phyloP scores from a whole-genome alignment of 2,329 filamentous ascomycete genomes.

The Tolypocladium ovalisporum region DNA sequence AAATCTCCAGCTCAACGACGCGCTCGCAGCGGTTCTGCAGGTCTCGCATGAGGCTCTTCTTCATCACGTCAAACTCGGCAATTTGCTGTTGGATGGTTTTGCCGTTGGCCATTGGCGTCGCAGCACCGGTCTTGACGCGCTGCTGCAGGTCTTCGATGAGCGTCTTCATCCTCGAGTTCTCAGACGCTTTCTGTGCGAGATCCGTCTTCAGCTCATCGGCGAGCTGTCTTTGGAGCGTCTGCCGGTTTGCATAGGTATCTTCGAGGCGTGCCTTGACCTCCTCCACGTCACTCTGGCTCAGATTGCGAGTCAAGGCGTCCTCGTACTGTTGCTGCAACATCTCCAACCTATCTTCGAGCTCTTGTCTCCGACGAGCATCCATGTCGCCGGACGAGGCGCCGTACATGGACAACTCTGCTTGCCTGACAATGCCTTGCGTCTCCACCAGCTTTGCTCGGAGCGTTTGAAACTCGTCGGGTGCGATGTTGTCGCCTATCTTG shows the following conservation, averaged over 20 bases:
- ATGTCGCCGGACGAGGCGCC: constrained; percentile 53
- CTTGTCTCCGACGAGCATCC: constrained; percentile 57
- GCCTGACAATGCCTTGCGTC: constrained; percentile 83
- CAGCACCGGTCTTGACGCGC: constrained; percentile 52
- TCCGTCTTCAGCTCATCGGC: constrained; percentile 69
- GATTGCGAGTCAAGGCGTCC: constrained; percentile 66
- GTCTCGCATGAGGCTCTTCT: constrained; percentile 98
- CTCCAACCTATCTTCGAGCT: constrained; percentile 67
- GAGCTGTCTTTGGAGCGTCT: constrained; percentile 61
- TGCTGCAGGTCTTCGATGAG: constrained; percentile 73
- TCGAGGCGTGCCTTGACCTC: constrained; percentile 74
- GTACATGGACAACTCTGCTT: constrained; percentile 79
- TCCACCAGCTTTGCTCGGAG: constrained; percentile 73
- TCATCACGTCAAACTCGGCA: constrained; percentile 98
- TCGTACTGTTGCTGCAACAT: constrained; percentile 76
- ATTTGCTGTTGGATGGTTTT: constrained; percentile 97
- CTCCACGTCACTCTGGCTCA: constrained; percentile 67
- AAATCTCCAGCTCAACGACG: constrained; percentile 96
- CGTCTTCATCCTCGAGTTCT: constrained; percentile 70
- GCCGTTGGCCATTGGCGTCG: constrained; percentile 58
- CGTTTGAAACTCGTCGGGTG: constrained; percentile 68
- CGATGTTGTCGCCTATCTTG: constrained; percentile 65
- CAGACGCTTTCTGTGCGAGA: constrained; percentile 64
- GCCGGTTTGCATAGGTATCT: constrained; percentile 64
- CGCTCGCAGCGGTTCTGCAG: constrained; percentile 96